Evolutionary conservation across 768 basidiomycete genomes (phyloP), one percentile per base, ranked within the genome.

Genomic region (Mrakia frigida): DNA sequence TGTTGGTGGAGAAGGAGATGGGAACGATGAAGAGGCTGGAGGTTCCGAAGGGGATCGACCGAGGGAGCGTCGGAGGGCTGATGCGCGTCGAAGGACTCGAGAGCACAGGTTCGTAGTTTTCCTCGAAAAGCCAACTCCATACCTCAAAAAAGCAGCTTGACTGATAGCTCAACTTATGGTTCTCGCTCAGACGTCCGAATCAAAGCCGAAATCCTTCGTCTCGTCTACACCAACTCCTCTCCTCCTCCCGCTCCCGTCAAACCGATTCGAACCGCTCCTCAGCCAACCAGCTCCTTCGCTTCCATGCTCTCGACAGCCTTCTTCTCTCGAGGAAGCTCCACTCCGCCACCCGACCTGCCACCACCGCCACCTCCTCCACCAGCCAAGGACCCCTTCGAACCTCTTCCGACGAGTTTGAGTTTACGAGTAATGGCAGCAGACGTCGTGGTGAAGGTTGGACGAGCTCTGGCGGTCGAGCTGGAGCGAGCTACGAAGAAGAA

Each of bases 401-500:
- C 82, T 41, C 73, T 85, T 16, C 70, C 77, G 7, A 77, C 82
- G 3, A 80, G 63, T 37, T 82, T 83, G 35, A 79, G 79, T 73
- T 79, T 84, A 2, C 78, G 79, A 33, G 80, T 84, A 18, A 83
- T 84, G 50, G 80, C 82, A 28, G 84, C 83, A 0, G 83, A 82
- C 18, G 80, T 85, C 52, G 78, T 79, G 21, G 83, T 85, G 21
- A 80, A 81, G 3, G 81, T 85, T 1, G 80, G 82, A 6, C 65
- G 80, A 0, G 76, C 81, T 9, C 83, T 85, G 63, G 81, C 78
- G 4, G 59, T 77, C 13, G 96, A 98, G 82, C 85, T 98, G 46
- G 87, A 91, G 77, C 86, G 96, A 76, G 92, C 93, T 0, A 99
- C 95, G 16, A 98, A 98, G 87, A 99, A 99, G 86, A 90, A 92